phyloP scores from a whole-genome alignment of 805 yeast genomes.

The Metschnikowia dekortorum region DNA sequence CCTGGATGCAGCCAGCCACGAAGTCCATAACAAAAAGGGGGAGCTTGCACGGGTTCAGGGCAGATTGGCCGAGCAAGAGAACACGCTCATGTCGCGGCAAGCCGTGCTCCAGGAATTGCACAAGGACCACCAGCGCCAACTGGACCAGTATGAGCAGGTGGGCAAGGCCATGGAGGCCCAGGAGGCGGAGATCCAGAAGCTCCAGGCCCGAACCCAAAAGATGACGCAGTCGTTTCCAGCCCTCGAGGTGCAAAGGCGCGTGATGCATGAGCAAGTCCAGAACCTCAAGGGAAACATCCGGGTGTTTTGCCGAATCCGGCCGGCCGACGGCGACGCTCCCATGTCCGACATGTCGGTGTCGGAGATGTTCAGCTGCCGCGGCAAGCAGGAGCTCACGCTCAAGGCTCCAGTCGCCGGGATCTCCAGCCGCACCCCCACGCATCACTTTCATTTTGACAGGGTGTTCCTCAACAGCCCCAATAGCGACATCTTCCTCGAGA shows the following conservation, averaged over 20 bases:
- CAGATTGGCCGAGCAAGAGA: neutral
- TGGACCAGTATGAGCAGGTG: neutral
- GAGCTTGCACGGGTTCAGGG: neutral
- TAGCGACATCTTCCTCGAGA: constrained; percentile 69
- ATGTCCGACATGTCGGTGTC: constrained; percentile 4
- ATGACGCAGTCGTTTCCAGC: constrained; percentile 31
- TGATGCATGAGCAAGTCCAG: constrained; percentile 69
- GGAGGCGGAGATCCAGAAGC: constrained; percentile 6
- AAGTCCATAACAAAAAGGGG: neutral
- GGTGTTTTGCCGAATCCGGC: constrained; percentile 84
- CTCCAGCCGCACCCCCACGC: neutral
- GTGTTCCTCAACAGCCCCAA: constrained; percentile 62
- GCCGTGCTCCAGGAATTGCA: neutral
- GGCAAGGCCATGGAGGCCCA: constrained; percentile 7
- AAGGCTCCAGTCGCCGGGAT: neutral
- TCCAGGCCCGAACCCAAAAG: constrained; percentile 3
- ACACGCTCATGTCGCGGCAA: neutral
- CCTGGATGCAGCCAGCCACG: neutral
- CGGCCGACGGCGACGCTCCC: constrained; percentile 22
- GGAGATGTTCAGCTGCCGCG: constrained; percentile 29
- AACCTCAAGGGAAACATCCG: constrained; percentile 89
- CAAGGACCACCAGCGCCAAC: neutral
- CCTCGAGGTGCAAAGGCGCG: constrained; percentile 57
- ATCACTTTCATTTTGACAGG: constrained; percentile 66
- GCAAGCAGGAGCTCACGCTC: constrained; percentile 32